Evolutionary conservation across 2,329 filamentous ascomycete genomes (phyloP).

Genomic region (Rutstroemia sydowiana): DNA sequence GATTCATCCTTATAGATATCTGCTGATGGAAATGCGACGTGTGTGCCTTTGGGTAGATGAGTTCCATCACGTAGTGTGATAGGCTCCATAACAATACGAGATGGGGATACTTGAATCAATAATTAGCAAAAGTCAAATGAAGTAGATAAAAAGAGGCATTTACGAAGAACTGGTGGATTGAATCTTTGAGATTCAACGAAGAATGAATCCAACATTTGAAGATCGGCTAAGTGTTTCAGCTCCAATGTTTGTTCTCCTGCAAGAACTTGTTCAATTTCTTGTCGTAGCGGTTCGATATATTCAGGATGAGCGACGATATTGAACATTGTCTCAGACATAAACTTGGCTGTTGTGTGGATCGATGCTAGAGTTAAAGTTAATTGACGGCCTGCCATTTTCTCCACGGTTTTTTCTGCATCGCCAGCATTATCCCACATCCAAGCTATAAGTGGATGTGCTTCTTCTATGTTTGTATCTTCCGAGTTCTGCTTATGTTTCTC

Average conservation of each 20-base stretch:
- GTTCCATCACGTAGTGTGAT: not conserved
- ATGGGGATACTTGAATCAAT: not conserved
- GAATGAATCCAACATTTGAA: conserved; percentile 29
- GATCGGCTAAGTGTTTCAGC: conserved; percentile 23
- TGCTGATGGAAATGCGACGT: not conserved
- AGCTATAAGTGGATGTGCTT: no score
- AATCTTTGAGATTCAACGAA: conserved; percentile 9
- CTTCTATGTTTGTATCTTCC: no score
- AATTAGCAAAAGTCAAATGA: not conserved
- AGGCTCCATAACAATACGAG: conserved; percentile 2
- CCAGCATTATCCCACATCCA: not conserved
- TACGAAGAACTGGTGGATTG: conserved; percentile 1
- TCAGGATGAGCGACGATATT: conserved; percentile 44
- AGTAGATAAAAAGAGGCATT: not conserved
- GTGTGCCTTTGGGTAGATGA: not conserved
- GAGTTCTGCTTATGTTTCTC: no score
- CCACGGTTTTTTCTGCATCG: not conserved
- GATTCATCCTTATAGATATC: not conserved
- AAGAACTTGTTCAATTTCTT: conserved; percentile 24
- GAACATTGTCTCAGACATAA: conserved; percentile 43
- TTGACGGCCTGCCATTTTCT: no score
- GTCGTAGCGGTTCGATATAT: conserved; percentile 26
- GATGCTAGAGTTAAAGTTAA: conserved; percentile 30
- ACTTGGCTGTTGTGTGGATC: conserved; percentile 44
- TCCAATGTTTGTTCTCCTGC: conserved; percentile 30